phyloP scores from a whole-genome alignment of 192 early-diverging fungal species.

The Coemansia sp. region DNA sequence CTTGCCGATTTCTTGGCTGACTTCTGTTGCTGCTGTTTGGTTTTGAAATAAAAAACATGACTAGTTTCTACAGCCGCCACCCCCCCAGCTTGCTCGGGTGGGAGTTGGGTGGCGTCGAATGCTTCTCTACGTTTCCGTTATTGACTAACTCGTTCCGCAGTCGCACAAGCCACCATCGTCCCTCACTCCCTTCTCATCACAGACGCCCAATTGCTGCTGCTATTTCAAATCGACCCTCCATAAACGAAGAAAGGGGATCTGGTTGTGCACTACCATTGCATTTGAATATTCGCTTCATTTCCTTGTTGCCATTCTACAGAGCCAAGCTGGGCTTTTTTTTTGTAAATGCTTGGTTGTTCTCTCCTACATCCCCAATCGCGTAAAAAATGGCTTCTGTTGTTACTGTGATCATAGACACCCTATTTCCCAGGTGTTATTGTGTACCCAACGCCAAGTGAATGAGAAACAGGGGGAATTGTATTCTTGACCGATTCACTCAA shows the following conservation, averaged over 20 bases:
- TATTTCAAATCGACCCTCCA: not conserved
- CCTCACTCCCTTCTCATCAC: not conserved
- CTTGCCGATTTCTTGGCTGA: not conserved
- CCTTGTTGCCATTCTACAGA: not conserved
- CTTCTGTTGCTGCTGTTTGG: not conserved
- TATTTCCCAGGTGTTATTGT: not conserved
- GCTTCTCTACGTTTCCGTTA: not conserved
- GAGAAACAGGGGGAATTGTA: not conserved
- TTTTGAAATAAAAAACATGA: not conserved
- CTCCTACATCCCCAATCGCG: not conserved
- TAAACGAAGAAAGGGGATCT: not conserved
- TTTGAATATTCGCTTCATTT: not conserved
- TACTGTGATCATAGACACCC: not conserved
- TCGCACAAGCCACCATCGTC: conserved; percentile 2
- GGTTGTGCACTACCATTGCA: not conserved
- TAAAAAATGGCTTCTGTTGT: not conserved
- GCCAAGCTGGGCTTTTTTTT: not conserved
- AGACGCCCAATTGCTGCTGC: too few relatives aligned
- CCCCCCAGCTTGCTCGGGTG: not conserved
- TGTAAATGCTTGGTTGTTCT: not conserved
- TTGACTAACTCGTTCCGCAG: conserved; percentile 12
- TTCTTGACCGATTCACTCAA: not conserved
- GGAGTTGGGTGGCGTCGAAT: conserved; percentile 5
- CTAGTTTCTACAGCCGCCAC: not conserved
- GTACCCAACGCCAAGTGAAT: not conserved